Percentiles rank a stretch among this genome's conserved stretches.
Conservation (phyloP, 1,284 basidiomycete species). For the Lentinula novae-zelandiae region DNA sequence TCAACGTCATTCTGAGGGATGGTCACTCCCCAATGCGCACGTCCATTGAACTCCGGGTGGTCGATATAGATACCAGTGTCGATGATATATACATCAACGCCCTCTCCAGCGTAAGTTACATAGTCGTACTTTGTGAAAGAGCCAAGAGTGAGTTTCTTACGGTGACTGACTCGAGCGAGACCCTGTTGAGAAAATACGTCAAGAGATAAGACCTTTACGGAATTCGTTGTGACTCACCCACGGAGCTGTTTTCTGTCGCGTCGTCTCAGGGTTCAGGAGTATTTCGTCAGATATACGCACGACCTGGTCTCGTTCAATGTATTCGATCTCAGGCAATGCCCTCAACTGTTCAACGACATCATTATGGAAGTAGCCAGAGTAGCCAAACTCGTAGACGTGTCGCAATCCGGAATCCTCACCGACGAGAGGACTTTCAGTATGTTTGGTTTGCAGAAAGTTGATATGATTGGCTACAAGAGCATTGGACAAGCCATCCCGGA, state of each 20-base stretch:
- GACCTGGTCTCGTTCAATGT: constrained; percentile 91
- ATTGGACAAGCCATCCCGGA: constrained; percentile 63
- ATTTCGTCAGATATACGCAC: constrained; percentile 62
- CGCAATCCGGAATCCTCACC: constrained; percentile 51
- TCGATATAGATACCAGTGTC: constrained; percentile 88
- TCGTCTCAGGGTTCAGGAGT: constrained; percentile 14
- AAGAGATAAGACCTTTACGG: constrained; percentile 1
- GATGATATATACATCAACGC: constrained; percentile 85
- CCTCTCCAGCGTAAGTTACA: constrained; percentile 75
- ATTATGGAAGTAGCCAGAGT: constrained; percentile 82
- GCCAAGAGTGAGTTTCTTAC: constrained; percentile 69
- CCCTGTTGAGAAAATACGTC: constrained; percentile 49
- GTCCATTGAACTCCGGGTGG: constrained; percentile 87
- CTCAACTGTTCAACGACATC: constrained; percentile 79
- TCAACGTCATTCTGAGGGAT: constrained; percentile 76
- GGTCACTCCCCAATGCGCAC: constrained; percentile 84
- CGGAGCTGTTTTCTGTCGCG: constrained; percentile 74
- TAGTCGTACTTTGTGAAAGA: constrained; percentile 91
- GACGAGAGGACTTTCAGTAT: constrained; percentile 48
- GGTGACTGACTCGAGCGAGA: constrained; percentile 94
- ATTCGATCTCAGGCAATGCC: constrained; percentile 86
- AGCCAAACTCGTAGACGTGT: constrained; percentile 73
- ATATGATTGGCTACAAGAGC: constrained; percentile 69
- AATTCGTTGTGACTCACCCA: constrained; percentile 64
- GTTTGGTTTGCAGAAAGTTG: constrained; percentile 61